Evolutionary conservation across 768 basidiomycete genomes (phyloP).

Genomic region (Podaxis pistillaris): DNA sequence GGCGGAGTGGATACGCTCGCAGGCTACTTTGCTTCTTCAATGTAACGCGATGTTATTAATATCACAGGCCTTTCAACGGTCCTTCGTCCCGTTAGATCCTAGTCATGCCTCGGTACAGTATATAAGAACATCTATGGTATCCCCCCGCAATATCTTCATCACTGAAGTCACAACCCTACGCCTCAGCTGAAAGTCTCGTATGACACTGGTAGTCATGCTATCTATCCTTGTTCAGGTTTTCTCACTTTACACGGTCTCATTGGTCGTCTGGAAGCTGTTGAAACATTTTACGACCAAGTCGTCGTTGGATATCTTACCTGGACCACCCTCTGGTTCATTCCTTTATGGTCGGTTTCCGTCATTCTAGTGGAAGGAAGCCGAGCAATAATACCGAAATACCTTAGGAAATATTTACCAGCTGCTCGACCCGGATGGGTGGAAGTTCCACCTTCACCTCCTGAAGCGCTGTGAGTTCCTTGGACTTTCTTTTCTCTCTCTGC

Average conservation of each 20-base stretch:
- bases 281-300: conserved; percentile 2
- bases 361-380: no score
- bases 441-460: conserved; percentile 33
- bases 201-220: background rate
- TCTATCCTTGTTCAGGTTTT: background rate
- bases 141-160: no score
- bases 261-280: conserved; percentile 6
- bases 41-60: no score
- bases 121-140: no score
- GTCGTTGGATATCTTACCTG: conserved; percentile 13
- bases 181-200: background rate
- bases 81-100: no score
- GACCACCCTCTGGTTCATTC: conserved; percentile 13
- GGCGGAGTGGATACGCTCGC: no score
- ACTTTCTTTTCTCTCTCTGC: background rate
- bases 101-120: no score
- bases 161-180: background rate
- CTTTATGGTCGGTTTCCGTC: conserved; percentile 7
- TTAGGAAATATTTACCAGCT: conserved; percentile 35
- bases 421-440: conserved; percentile 33
- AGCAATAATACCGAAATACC: background rate
- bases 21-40: no score
- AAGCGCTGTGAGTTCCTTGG: conserved; percentile 26
- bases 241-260: background rate
- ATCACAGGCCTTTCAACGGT: no score